These are phyloP conservation scores for Hemisphaericaspora subhashii DNA, from an alignment of 1,139 yeast genomes.

Conservation along the genomic window DNA sequence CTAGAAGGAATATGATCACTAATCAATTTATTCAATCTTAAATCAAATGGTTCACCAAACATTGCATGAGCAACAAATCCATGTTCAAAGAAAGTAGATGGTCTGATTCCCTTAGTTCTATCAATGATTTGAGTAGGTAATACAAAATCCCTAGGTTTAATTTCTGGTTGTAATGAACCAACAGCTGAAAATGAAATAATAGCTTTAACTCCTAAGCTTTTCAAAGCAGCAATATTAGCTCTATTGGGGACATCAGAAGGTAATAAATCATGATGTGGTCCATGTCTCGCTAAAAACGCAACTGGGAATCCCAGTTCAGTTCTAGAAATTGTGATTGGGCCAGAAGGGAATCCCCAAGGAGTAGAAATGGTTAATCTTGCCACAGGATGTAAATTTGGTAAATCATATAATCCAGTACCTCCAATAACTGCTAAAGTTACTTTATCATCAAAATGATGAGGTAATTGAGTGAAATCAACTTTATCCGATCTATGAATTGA, in stretches of 20 bases:
- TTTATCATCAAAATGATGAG: conserved; percentile 39
- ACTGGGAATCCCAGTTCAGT: conserved; percentile 78
- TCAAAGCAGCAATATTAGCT: conserved; percentile 95
- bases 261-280: conserved; percentile 80
- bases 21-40: conserved; percentile 65
- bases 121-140: conserved; percentile 94
- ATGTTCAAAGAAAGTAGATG: conserved; percentile 83
- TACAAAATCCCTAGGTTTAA: conserved; percentile 92
- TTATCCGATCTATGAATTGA: conserved; percentile 37
- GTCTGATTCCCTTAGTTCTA: conserved; percentile 92
- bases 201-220: conserved; percentile 80
- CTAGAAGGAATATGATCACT: conserved; percentile 52
- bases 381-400: conserved; percentile 79
- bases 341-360: conserved; percentile 97
- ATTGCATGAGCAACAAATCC: conserved; percentile 97
- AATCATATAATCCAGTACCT: conserved; percentile 94
- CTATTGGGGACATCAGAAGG: conserved; percentile 91
- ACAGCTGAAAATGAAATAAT: conserved; percentile 94
- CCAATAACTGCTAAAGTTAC: conserved; percentile 89
- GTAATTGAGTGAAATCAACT: conserved; percentile 27
- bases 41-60: conserved; percentile 95
- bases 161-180: conserved; percentile 87
- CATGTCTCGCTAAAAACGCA: conserved; percentile 95
- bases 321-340: conserved; percentile 85
- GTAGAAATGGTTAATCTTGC: conserved; percentile 79